Evolutionary conservation across 768 basidiomycete genomes (phyloP).

Genomic region (Gloeopeniophorella convolvens): DNA sequence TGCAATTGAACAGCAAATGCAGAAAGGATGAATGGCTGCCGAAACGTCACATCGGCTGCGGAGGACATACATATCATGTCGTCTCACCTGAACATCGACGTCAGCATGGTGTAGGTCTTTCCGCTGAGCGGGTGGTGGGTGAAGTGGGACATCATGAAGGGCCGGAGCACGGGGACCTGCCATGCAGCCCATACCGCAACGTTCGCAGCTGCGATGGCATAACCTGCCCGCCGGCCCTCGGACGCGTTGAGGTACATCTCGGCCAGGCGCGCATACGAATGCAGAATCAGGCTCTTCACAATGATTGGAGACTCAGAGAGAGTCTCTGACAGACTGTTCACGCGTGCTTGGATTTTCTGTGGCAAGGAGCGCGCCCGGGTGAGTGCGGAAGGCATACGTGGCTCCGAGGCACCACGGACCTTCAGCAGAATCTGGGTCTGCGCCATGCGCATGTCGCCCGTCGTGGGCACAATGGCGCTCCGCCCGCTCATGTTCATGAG

Average conservation of each 20-base stretch:
- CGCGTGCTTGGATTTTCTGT: slow-evolving; percentile 31
- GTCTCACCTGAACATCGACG: slow-evolving; percentile 74
- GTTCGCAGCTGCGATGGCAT: slow-evolving; percentile 69
- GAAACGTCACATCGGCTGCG: background rate
- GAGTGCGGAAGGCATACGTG: background rate
- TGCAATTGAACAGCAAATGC: slow-evolving; percentile 69
- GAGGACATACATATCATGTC: background rate
- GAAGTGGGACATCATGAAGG: slow-evolving; percentile 62
- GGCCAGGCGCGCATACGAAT: slow-evolving; percentile 12
- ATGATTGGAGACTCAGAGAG: slow-evolving; percentile 30
- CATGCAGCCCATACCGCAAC: slow-evolving; percentile 67
- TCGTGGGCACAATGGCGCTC: slow-evolving; percentile 22
- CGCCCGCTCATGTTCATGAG: slow-evolving; percentile 1
- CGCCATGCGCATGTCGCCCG: slow-evolving; percentile 44
- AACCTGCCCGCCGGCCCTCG: slow-evolving; percentile 69
- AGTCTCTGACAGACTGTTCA: slow-evolving; percentile 28
- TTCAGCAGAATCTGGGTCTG: slow-evolving; percentile 44
- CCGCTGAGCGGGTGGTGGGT: slow-evolving; percentile 79
- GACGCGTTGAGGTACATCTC: slow-evolving; percentile 33
- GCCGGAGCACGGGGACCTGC: slow-evolving; percentile 59
- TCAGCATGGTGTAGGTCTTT: slow-evolving; percentile 67
- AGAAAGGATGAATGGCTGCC: slow-evolving; percentile 61
- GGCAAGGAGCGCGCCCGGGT: background rate
- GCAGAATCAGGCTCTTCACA: slow-evolving; percentile 23
- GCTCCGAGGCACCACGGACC: slow-evolving; percentile 29